Conservation (phyloP, 2,329 filamentous ascomycete genomes). For the Davidsoniella virescens region DNA sequence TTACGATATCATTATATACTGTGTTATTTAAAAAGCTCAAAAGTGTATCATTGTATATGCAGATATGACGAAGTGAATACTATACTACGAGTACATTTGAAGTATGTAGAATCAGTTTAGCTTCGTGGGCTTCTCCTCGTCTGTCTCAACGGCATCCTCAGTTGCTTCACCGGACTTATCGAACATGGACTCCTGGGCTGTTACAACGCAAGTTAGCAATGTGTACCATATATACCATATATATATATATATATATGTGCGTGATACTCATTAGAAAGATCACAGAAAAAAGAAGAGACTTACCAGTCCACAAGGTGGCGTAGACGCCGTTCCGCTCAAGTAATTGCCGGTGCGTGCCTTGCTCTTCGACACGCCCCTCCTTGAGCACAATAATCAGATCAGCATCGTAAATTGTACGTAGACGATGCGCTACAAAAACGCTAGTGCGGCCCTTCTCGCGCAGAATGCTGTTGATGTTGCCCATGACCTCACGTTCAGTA, state of each 20-base stretch:
- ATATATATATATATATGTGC: too few species aligned
- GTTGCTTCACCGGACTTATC: background rate
- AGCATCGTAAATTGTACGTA: slow-evolving; percentile 86
- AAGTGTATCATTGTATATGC: too few species aligned
- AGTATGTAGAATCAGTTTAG: too few species aligned
- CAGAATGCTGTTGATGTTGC: slow-evolving; percentile 84
- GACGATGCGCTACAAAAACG: slow-evolving; percentile 82
- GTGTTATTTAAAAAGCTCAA: too few species aligned
- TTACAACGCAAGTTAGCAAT: slow-evolving; percentile 14
- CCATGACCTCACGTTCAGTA: slow-evolving; percentile 77
- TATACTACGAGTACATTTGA: too few species aligned
- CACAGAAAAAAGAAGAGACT: slow-evolving; percentile 21
- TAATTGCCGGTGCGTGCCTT: slow-evolving; percentile 71
- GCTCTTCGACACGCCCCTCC: slow-evolving; percentile 72
- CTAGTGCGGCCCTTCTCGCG: slow-evolving; percentile 79
- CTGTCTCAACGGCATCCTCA: background rate
- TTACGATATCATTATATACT: too few species aligned
- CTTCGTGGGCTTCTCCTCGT: slow-evolving; percentile 4
- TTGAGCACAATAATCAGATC: slow-evolving; percentile 85
- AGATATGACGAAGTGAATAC: too few species aligned
- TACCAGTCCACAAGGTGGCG: slow-evolving; percentile 77
- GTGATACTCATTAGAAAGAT: too few species aligned
- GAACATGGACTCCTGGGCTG: slow-evolving; percentile 45
- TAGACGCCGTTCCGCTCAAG: slow-evolving; percentile 69
- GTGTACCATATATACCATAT: background rate